Conservation (phyloP, 2,329 filamentous ascomycete species). For the Colletotrichum tamarilloi region DNA sequence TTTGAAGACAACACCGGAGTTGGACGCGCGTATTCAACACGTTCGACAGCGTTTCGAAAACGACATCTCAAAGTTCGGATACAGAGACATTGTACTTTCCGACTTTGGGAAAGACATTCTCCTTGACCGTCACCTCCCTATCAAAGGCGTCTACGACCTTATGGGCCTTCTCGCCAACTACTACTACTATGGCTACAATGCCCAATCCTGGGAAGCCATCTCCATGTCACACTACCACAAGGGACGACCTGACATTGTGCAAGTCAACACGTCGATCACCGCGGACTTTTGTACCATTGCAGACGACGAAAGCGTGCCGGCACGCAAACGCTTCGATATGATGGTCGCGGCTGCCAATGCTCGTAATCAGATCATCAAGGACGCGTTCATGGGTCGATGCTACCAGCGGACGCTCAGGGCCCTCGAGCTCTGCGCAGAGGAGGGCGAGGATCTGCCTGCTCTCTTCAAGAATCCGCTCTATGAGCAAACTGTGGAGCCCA, state of each 20-base stretch:
- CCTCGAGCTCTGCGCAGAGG: slow-evolving; percentile 5
- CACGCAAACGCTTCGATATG: not conserved
- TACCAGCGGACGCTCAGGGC: slow-evolving; percentile 8
- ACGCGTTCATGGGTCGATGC: not conserved
- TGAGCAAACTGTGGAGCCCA: not conserved
- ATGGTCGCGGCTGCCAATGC: slow-evolving; percentile 3
- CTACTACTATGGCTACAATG: slow-evolving; percentile 39
- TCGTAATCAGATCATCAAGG: slow-evolving; percentile 1
- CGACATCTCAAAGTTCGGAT: slow-evolving; percentile 19
- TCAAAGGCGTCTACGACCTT: slow-evolving; percentile 37
- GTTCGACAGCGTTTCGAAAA: slow-evolving; percentile 24
- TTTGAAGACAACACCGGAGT: not conserved
- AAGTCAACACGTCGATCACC: slow-evolving; percentile 33
- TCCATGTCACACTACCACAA: slow-evolving; percentile 39
- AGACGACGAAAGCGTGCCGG: not conserved
- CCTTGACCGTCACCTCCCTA: slow-evolving; percentile 11
- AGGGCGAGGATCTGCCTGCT: not conserved
- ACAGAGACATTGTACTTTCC: slow-evolving; percentile 23
- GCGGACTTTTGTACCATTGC: slow-evolving; percentile 36
- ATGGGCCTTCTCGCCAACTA: slow-evolving; percentile 37
- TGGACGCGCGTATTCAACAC: slow-evolving; percentile 35
- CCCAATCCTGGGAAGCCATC: slow-evolving; percentile 38
- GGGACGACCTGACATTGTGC: slow-evolving; percentile 38
- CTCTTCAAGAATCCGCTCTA: slow-evolving; percentile 1
- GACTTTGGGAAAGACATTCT: slow-evolving; percentile 30